Evolutionary conservation across 2,329 filamentous ascomycete genomes (phyloP).

Genomic region (Penicillium sp.): DNA sequence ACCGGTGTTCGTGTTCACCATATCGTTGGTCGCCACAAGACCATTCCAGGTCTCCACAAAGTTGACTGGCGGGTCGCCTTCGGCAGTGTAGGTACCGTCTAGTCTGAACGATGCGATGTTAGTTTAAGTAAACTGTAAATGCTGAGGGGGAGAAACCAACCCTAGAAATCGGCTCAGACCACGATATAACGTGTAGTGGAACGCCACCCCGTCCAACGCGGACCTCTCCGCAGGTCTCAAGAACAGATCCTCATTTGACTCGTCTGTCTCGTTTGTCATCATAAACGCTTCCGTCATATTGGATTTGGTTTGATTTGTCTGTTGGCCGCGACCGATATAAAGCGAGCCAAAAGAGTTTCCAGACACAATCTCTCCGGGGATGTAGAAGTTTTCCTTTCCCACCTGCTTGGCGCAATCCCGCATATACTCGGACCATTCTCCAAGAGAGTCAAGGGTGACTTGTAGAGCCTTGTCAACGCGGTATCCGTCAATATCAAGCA

Average conservation of each 20-base stretch:
- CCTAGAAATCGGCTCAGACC: slow-evolving; percentile 59
- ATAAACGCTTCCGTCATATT: slow-evolving; percentile 49
- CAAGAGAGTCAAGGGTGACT: slow-evolving; percentile 60
- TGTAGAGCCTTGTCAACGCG: slow-evolving; percentile 66
- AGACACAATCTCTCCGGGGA: slow-evolving; percentile 62
- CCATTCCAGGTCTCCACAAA: slow-evolving; percentile 55
- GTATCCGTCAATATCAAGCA: slow-evolving; percentile 62
- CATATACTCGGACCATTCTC: slow-evolving; percentile 58
- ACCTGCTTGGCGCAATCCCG: slow-evolving; percentile 51
- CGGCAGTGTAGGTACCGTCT: slow-evolving; percentile 54
- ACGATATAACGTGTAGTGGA: slow-evolving; percentile 62
- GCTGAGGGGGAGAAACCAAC: neutral
- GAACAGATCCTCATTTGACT: slow-evolving; percentile 42
- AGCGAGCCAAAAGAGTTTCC: slow-evolving; percentile 60
- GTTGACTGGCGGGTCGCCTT: slow-evolving; percentile 53
- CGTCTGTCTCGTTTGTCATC: slow-evolving; percentile 38
- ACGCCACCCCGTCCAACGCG: slow-evolving; percentile 60
- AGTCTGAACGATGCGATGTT: slow-evolving; percentile 25
- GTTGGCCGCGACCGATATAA: slow-evolving; percentile 59
- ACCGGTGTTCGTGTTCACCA: slow-evolving; percentile 59
- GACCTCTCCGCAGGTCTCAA: slow-evolving; percentile 48
- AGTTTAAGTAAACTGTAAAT: neutral
- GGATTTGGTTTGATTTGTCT: slow-evolving; percentile 49
- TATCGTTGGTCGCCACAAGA: slow-evolving; percentile 56
- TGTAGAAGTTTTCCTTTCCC: slow-evolving; percentile 63